Evolutionary conservation across 495 filamentous ascomycete genomes (phyloP).

Genomic region (Penicillium odoratum): DNA sequence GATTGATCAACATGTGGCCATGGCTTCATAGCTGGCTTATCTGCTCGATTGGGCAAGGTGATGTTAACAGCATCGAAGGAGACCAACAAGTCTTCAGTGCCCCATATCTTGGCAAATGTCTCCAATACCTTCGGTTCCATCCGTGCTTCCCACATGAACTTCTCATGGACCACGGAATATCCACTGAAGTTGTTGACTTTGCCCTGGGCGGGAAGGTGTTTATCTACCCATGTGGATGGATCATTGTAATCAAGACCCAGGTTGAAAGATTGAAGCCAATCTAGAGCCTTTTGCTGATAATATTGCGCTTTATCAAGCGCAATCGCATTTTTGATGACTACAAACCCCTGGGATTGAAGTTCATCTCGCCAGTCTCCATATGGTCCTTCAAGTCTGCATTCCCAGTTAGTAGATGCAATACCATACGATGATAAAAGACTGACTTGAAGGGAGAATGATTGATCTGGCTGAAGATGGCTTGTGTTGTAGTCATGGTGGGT

Average conservation of each 20-base stretch:
- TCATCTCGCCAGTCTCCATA: constrained; percentile 38
- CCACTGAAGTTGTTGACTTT: constrained; percentile 28
- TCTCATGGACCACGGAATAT: constrained; percentile 43
- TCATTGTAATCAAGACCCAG: constrained; percentile 28
- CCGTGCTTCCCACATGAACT: constrained; percentile 48
- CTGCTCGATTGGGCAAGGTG: constrained; percentile 17
- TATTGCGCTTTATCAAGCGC: constrained; percentile 22
- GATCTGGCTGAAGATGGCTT: not conserved
- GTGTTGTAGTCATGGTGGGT: constrained; percentile 1
- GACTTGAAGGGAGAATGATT: not conserved
- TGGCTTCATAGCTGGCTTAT: constrained; percentile 16
- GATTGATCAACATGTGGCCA: constrained; percentile 32
- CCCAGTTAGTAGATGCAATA: not conserved
- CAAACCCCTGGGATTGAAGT: constrained; percentile 32
- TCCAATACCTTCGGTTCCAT: constrained; percentile 37
- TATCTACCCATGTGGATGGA: constrained; percentile 31
- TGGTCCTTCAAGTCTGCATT: constrained; percentile 17
- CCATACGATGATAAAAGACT: not conserved
- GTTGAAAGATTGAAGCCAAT: constrained; percentile 30
- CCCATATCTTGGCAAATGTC: constrained; percentile 31
- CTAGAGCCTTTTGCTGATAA: constrained; percentile 26
- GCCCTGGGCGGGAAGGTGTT: constrained; percentile 33
- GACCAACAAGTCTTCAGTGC: constrained; percentile 24
- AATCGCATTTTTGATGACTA: constrained; percentile 31
- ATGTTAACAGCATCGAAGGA: constrained; percentile 26